Conservation (phyloP, 2,329 filamentous ascomycete genomes). For the Fonsecaea monophora region DNA sequence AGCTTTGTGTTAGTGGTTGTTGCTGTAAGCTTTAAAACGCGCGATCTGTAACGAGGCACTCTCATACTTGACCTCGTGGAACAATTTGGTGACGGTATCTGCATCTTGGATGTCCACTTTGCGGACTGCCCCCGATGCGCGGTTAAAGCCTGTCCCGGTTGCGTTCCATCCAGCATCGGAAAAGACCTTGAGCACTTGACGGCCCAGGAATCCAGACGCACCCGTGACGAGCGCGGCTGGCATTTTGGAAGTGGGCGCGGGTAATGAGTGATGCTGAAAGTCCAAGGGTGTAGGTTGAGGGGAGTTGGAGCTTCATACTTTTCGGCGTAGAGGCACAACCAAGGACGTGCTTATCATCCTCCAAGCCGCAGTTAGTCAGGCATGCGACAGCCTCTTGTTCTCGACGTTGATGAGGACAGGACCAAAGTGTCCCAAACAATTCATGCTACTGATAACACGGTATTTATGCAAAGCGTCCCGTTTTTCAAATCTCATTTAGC, state of each 20-base stretch:
- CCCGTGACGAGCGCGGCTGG: slow-evolving; percentile 75
- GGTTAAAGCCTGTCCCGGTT: slow-evolving; percentile 74
- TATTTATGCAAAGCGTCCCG: too few relatives aligned
- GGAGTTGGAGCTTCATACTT: slow-evolving; percentile 11
- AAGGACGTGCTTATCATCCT: too few relatives aligned
- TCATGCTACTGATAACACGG: too few relatives aligned
- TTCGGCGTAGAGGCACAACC: background rate
- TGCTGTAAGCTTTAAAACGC: slow-evolving; percentile 9
- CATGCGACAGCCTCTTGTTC: too few relatives aligned
- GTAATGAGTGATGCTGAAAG: slow-evolving; percentile 4
- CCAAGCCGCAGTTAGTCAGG: too few relatives aligned
- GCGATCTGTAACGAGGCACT: slow-evolving; percentile 29
- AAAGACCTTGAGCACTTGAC: slow-evolving; percentile 77
- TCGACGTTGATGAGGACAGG: too few relatives aligned
- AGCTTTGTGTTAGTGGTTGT: background rate
- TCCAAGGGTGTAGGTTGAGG: background rate
- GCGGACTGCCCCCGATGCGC: slow-evolving; percentile 72
- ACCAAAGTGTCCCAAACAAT: too few relatives aligned
- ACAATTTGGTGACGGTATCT: slow-evolving; percentile 53
- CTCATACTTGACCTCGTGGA: slow-evolving; percentile 60
- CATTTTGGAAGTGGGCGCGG: slow-evolving; percentile 40
- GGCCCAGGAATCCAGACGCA: slow-evolving; percentile 81
- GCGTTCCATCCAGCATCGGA: slow-evolving; percentile 70
- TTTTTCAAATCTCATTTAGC: too few relatives aligned
- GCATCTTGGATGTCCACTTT: slow-evolving; percentile 59